phyloP scores from a whole-genome alignment of 345 rosid species.

The Rhodamnia rubescens region DNA sequence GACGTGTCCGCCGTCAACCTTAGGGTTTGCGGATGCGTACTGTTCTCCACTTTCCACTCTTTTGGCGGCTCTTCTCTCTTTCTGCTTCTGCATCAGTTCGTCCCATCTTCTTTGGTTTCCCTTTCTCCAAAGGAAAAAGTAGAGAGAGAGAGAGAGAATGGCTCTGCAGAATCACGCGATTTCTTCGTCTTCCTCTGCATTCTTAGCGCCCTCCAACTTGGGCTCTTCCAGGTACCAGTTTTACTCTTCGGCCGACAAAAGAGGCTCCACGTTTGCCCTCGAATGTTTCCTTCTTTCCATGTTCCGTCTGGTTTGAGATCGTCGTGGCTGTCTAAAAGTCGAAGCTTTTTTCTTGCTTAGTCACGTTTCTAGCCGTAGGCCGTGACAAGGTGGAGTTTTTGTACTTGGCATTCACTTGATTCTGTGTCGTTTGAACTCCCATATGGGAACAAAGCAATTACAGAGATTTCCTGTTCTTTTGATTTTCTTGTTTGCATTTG shows the following conservation, averaged over 20 bases:
- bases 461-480: not conserved
- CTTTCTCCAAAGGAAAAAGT: not conserved
- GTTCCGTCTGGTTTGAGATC: not conserved
- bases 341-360: not conserved
- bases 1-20: not conserved
- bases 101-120: not conserved
- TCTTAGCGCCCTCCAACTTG: conserved; percentile 15
- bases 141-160: conserved; percentile 5
- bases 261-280: not conserved
- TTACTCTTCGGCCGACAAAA: not conserved
- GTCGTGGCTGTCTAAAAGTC: not conserved
- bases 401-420: not conserved
- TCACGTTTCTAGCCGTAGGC: not conserved
- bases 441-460: not conserved
- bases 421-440: not conserved
- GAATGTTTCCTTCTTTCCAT: not conserved
- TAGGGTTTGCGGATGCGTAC: not conserved
- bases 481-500: not conserved
- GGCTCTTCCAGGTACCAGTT: conserved; percentile 17
- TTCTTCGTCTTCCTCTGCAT: conserved; percentile 37
- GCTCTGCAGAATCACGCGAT: conserved; percentile 23
- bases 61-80: not conserved
- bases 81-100: not conserved
- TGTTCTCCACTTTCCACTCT: not conserved
- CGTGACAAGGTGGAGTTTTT: not conserved